Evolutionary conservation across 257 asterid genomes (phyloP), one percentile per base, ranked within the genome.

Genomic region (Buddleja alternifolia): DNA sequence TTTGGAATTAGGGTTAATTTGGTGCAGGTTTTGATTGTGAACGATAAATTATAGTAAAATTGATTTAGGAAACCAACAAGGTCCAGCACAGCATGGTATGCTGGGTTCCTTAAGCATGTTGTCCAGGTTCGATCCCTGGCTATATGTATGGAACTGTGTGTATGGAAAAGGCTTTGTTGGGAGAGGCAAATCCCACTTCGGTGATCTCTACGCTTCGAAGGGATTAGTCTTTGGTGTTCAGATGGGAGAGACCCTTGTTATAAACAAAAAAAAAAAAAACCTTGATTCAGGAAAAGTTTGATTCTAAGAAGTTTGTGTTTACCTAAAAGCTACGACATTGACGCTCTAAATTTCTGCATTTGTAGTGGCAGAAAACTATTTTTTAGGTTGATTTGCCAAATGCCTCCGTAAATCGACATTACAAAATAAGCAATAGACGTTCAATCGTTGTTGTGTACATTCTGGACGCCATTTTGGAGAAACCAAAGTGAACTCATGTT

Each of bases 321-420:
- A 23, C n/a, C 21, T 17, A 0, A 10, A 21, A 36, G 36, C 36
- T 21, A n/a, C 45, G 12, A 2, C 51, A 57, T 47, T 70, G 54
- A 40, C 48, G 23, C 39, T 23, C 19, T 73, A 70, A 42, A n/a
- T 15, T 48, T n/a, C 23, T 16, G 55, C 55, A 36, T 34, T 34
- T 24, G 56, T 44, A 29, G 16, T 17, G 21, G 15, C 19, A 0
- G 10, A 2, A 8, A 47, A 36, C 19, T 36, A 2, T 17, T 15
- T n/a, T 39, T 45, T 17, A 21, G 55, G 44, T 56, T 75, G 53
- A 50, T 16, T 53, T 36, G 8, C 0, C 32, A 10, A 15, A 54
- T 1, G 57, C 66, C 58, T 25, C 59, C 25, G 0, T 19, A 14
- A 32, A 25, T 8, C 14, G 10, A 12, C 10, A 9, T 32, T 46